Evolutionary conservation across 2,329 filamentous ascomycete genomes (phyloP).

Genomic region (Alternaria postmessia): DNA sequence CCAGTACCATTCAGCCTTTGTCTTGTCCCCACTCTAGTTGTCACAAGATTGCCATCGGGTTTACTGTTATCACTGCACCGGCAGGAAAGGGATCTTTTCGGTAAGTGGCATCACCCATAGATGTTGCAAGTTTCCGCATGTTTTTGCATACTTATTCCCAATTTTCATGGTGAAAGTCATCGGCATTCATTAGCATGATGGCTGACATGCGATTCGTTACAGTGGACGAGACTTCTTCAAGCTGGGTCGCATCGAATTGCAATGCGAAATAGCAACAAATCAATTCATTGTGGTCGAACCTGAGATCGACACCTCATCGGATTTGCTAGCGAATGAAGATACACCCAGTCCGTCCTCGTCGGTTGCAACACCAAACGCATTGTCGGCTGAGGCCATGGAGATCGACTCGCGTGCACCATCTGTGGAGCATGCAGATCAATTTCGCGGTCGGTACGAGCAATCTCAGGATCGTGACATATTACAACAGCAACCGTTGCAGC

Average conservation of each 20-base stretch:
- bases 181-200: not conserved
- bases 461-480: constrained; percentile 26
- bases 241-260: constrained; percentile 49
- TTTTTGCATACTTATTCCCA: not conserved
- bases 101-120: constrained; percentile 36
- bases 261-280: constrained; percentile 41
- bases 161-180: not conserved
- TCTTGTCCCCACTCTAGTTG: constrained; percentile 37
- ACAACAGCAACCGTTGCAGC: constrained; percentile 28
- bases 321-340: constrained; percentile 28
- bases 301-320: constrained; percentile 30
- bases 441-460: constrained; percentile 24
- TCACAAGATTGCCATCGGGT: constrained; percentile 41
- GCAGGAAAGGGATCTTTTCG: constrained; percentile 37
- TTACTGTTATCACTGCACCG: constrained; percentile 41
- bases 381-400: constrained; percentile 36
- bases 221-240: constrained; percentile 53
- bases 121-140: not conserved
- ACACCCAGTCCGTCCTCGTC: constrained; percentile 29
- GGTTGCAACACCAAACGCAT: constrained; percentile 6
- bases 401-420: constrained; percentile 37
- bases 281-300: constrained; percentile 39
- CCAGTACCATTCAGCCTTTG: constrained; percentile 47
- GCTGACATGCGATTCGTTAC: constrained; percentile 13
- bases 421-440: constrained; percentile 26